A percentile compares a stretch with the other conserved stretches of the same genome.
Conservation (phyloP, 140 eudicot species). For the Anethum foeniculum region DNA sequence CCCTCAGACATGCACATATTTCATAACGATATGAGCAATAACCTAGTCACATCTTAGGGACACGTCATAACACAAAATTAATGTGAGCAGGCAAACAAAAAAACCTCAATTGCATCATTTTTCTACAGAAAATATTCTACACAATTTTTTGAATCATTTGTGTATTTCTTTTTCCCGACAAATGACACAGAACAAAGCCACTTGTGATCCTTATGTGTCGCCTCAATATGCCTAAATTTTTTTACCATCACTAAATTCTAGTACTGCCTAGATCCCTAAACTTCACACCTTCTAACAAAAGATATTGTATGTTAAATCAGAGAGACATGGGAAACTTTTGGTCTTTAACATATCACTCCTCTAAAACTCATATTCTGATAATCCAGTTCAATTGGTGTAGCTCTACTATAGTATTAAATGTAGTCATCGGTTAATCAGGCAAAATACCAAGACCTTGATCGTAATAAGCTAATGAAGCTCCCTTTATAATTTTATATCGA, state of each 20-base stretch:
- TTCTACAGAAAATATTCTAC: neutral
- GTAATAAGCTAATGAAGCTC: neutral
- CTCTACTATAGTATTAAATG: neutral
- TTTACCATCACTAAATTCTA: neutral
- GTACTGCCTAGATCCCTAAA: neutral
- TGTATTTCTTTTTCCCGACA: neutral
- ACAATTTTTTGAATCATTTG: neutral
- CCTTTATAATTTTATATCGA: neutral
- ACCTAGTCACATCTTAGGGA: neutral
- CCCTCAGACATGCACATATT: neutral
- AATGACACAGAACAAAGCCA: neutral
- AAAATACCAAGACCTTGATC: neutral
- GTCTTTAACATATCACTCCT: neutral
- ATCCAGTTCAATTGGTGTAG: neutral
- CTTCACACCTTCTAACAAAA: neutral
- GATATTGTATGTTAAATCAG: neutral
- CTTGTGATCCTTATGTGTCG: neutral
- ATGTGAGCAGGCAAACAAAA: neutral
- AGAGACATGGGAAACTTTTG: neutral
- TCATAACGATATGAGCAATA: neutral
- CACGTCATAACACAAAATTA: neutral
- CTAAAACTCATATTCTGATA: neutral
- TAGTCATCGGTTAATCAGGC: neutral
- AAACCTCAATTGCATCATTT: neutral
- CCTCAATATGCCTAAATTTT: neutral